phyloP scores from a whole-genome alignment of 352 stramenopile species.

The Globisporangium takayamanum region DNA sequence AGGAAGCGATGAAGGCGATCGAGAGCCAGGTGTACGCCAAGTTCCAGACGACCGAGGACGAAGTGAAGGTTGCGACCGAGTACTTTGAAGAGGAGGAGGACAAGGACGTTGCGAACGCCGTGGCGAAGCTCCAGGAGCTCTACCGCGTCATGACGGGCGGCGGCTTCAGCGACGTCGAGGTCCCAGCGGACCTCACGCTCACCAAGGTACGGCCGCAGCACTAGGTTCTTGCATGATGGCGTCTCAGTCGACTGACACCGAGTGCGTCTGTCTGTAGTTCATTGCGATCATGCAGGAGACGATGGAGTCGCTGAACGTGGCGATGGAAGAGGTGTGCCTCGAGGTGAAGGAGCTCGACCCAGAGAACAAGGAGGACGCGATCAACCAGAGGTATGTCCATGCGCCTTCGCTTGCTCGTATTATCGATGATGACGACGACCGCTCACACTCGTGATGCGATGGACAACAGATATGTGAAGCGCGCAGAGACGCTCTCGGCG shows the following conservation, averaged over 20 bases:
- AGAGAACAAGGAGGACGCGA: constrained; percentile 86
- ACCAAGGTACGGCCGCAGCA: constrained; percentile 38
- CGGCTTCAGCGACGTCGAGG: constrained; percentile 75
- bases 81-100: constrained; percentile 87
- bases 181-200: constrained; percentile 74
- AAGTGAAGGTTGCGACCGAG: constrained; percentile 82
- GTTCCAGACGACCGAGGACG: constrained; percentile 84
- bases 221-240: constrained; percentile 2
- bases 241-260: background rate
- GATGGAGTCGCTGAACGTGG: constrained; percentile 87
- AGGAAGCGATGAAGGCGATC: constrained; percentile 88
- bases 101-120: constrained; percentile 78
- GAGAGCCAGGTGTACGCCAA: constrained; percentile 86
- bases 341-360: constrained; percentile 85
- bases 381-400: constrained; percentile 61
- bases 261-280: constrained; percentile 31
- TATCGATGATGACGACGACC: too few species aligned
- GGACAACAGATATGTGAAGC: constrained; percentile 73
- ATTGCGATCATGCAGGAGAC: constrained; percentile 88
- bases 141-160: constrained; percentile 85
- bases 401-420: background rate
- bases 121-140: constrained; percentile 83
- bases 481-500: constrained; percentile 71
- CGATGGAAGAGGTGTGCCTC: constrained; percentile 85
- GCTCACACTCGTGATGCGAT: background rate